Base-by-base conservation (phyloP, 2,329 filamentous ascomycete species). In the Paracorniculantispora psalliotae region DNA sequence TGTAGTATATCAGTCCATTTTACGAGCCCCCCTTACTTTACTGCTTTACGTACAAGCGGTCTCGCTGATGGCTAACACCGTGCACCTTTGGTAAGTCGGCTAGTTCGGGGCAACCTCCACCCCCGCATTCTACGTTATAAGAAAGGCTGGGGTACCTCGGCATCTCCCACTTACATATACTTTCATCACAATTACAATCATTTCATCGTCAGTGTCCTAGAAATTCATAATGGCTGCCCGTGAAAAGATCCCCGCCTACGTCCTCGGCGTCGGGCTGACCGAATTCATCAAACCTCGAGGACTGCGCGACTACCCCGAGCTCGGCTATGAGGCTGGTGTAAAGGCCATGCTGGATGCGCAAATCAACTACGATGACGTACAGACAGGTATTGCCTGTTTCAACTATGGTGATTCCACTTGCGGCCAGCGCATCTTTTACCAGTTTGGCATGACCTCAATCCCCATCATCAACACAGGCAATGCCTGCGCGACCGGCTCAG, bases 401-500 rank as follows among this genome's bases (percentile, higher is more conserved):
- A 96, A 91, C 81, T 97, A 96, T 72, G 93, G 93, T 69, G 93
- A 97, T 79, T 92, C 87, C 63, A 96, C 93, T 57, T 94, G 90
- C 75, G 93, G 93, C 47, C 93, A 97, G 80, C 88, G 93, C 64
- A 92, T 97, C 69, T 97, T 97, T 77, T 97, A 97, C 78, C 93
- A 97, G 77, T 97, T 97, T 73, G 94, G 93, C 78, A 92, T 97
- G 88, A 97, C 92, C 44, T 82, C 89, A 69, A 97, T 97, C 67
- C 93, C 93, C 68, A 91, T 97, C 72, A 92, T 96, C 81, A 97
- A 97, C 71, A 91, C 96, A 70, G 97, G 97, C 83, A 97, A 97
- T 82, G 96, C 96, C 79, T 97, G 93, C 81, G 91, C 90, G 3
- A 97, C 93, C 0, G 93, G 93, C 17, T 92, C 88, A 3, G 96